These are phyloP conservation scores for Sphaerulina populicola DNA, from an alignment of 2,329 filamentous ascomycete species.

Conservation along the genomic window DNA sequence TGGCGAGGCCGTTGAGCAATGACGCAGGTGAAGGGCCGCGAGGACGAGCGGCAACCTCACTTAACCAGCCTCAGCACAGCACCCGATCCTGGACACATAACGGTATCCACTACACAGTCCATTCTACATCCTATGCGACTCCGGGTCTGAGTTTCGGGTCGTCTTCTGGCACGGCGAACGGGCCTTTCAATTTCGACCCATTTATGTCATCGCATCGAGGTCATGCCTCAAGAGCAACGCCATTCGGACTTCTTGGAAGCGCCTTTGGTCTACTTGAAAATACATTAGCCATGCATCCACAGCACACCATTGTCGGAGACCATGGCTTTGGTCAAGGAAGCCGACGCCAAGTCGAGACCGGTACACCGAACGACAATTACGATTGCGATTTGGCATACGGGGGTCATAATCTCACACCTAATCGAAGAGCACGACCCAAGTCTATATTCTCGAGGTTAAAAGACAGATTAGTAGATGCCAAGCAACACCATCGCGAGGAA, in stretches of 20 bases:
- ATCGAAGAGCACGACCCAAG: slow-evolving; percentile 12
- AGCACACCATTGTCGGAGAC: slow-evolving; percentile 9
- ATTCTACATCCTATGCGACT: slow-evolving; percentile 23
- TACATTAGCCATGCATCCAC: slow-evolving; percentile 18
- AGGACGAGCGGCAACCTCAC: slow-evolving; percentile 10
- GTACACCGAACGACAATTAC: slow-evolving; percentile 16
- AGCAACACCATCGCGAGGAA: slow-evolving; percentile 11
- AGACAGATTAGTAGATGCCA: slow-evolving; percentile 19
- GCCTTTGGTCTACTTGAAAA: slow-evolving; percentile 25
- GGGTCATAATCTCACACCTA: slow-evolving; percentile 4
- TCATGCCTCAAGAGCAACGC: slow-evolving; percentile 1
- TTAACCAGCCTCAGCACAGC: slow-evolving; percentile 12
- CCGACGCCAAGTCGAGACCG: slow-evolving; percentile 7
- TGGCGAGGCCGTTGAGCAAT: slow-evolving; percentile 10
- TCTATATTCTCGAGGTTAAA: slow-evolving; percentile 22
- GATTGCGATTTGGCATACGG: slow-evolving; percentile 21
- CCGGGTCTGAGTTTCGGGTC: slow-evolving; percentile 25
- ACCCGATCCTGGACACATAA: slow-evolving; percentile 26
- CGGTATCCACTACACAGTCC: slow-evolving; percentile 25
- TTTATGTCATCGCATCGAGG: slow-evolving; percentile 6
- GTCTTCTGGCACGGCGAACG: slow-evolving; percentile 18
- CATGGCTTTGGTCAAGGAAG: slow-evolving; percentile 6
- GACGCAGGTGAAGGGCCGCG: slow-evolving; percentile 11
- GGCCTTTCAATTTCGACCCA: slow-evolving; percentile 15
- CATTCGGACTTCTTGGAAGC: slow-evolving; percentile 22